Base-by-base conservation (phyloP, 1,284 basidiomycete genomes). In the Ceratorhiza oryzae-sativae region DNA sequence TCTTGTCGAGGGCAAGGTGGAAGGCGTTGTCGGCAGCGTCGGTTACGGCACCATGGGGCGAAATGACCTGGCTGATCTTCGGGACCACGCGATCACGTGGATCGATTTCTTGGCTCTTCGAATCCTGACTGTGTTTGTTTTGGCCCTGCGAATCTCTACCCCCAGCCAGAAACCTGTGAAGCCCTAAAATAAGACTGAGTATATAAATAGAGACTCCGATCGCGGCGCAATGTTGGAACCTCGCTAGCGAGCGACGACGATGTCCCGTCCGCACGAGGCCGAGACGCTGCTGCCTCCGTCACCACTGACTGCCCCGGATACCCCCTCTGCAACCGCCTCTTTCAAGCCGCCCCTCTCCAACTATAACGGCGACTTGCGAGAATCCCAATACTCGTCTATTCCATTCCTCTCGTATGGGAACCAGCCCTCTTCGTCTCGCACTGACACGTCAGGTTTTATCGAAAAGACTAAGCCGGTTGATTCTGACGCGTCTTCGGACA, bases 381-480 rank as follows among this genome's bases (percentile, higher is more conserved):
- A 68, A 23, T 68, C 65, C 18, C 65, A 68, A 48, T 68, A 68
- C 53, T 68, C 65, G 51, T 55, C 65, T 32, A 53, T 46, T 41
- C 65, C 65, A 23, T 32, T 68, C 41, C 46, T 20, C 34, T 39
- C 48, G 3, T 68, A 42, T 27, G 65, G 39, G 25, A 34, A 36
- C 20, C 25, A 68, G 39, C 41, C 65, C 13, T 41, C 51, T 10
- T 56, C 62, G 4, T 48, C 65, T 46, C 65, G 48, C 12, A 49
- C 45, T 9, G 15, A 15, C 18, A 68, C 39, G 23, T 39, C 51
- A 4, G 65, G 25, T 13, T 45, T 58, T 41, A 34, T 32, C 18
- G 48, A 67, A 23, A 55, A 60, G 30, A 39, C 13, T 39, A 15
- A 34, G 8, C 55, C 45, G 27, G 13, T 39, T 13, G 36, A 6